Conservation (phyloP, 768 basidiomycete species). For the Amanita fuliginea region DNA sequence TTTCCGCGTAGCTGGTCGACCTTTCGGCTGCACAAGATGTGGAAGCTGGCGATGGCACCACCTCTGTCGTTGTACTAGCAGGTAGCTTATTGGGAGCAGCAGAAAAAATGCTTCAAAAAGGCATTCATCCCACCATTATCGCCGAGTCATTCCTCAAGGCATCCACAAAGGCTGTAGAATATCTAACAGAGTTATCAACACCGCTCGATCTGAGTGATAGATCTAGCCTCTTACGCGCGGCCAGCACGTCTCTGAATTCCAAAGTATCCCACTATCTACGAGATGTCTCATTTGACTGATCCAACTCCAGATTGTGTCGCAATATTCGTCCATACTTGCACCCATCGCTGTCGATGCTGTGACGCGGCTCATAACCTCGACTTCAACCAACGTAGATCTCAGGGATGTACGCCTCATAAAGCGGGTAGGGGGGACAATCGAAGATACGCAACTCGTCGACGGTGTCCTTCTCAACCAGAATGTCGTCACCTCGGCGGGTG, state of each 20-base stretch:
- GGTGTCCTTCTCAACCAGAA: conserved; percentile 98
- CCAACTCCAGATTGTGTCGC: conserved; percentile 79
- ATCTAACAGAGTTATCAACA: conserved; percentile 82
- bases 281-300: neutral
- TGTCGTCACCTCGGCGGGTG: conserved; percentile 81
- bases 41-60: conserved; percentile 98
- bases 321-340: conserved; percentile 96
- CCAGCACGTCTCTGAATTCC: conserved; percentile 92
- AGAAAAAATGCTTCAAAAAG: conserved; percentile 93
- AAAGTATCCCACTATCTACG: conserved; percentile 43
- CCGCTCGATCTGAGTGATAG: conserved; percentile 88
- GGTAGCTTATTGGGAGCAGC: conserved; percentile 89
- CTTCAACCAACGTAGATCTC: conserved; percentile 92
- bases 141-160: conserved; percentile 94
- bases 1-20: conserved; percentile 71
- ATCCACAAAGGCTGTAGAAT: conserved; percentile 88
- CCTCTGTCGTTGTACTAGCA: conserved; percentile 93
- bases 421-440: conserved; percentile 98
- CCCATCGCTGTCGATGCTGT: conserved; percentile 98
- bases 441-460: conserved; percentile 94
- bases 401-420: conserved; percentile 94
- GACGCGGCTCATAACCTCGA: conserved; percentile 77
- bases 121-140: conserved; percentile 95
- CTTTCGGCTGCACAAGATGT: conserved; percentile 96
- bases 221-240: conserved; percentile 77